A percentile compares a stretch with the other conserved stretches of the same genome.
phyloP scores from a whole-genome alignment of 2,329 filamentous ascomycete species.

The Byssothecium circinans region DNA sequence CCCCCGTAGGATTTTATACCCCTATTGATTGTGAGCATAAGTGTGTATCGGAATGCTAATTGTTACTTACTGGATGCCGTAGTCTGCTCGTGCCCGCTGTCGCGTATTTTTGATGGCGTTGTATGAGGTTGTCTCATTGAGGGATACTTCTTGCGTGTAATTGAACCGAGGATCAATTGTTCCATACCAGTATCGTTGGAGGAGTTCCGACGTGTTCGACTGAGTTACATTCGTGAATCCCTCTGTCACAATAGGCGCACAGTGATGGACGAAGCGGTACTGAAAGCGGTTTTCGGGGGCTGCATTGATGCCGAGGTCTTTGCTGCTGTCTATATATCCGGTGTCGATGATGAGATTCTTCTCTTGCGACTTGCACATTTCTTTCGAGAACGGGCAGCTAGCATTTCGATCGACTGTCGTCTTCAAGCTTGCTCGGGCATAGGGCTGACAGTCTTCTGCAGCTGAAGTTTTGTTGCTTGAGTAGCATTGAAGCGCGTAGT shows the following conservation, averaged over 20 bases:
- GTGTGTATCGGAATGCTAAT: background rate
- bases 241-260: conserved; percentile 22
- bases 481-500: conserved; percentile 27
- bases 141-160: conserved; percentile 4
- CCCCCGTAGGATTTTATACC: background rate
- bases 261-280: conserved; percentile 21
- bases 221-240: conserved; percentile 14
- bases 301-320: conserved; percentile 28
- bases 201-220: conserved; percentile 1
- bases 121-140: conserved; percentile 1
- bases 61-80: conserved; percentile 1
- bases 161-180: background rate
- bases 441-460: conserved; percentile 19
- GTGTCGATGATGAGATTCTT: conserved; percentile 25
- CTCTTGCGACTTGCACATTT: conserved; percentile 16
- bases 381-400: conserved; percentile 21
- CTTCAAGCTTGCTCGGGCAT: conserved; percentile 16
- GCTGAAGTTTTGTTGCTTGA: conserved; percentile 4
- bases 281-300: conserved; percentile 21
- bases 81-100: background rate
- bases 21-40: background rate
- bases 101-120: background rate
- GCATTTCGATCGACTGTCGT: conserved; percentile 9
- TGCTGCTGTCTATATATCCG: conserved; percentile 22
- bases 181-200: conserved; percentile 14